Base-by-base conservation (phyloP, 1,284 basidiomycete genomes). In the Anthracocystis walkeri region DNA sequence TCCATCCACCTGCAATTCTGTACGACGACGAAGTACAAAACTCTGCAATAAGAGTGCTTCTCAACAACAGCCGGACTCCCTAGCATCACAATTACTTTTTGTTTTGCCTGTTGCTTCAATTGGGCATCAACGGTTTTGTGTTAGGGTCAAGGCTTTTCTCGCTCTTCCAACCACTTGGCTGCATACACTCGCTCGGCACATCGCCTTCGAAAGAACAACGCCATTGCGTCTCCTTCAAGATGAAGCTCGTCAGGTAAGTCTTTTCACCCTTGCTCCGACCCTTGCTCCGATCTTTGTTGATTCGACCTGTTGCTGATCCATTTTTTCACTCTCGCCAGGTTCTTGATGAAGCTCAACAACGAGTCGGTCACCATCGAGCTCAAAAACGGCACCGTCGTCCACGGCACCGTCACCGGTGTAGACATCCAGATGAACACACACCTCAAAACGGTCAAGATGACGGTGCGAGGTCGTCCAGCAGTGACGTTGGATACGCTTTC, bases 341-440 rank as follows among this genome's bases (percentile, higher is more conserved):
- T 97, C 88, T 90, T 97, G 89, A 98, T 98, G 96, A 99, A 98
- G 90, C 88, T 99, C 87, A 97, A 97, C 90, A 98, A 98, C 87
- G 96, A 99, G 90, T 96, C 95, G 80, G 95, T 98, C 79, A 94
- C 95, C 76, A 91, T 99, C 86, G 95, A 99, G 88, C 90, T 99
- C 82, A 99, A 99, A 88, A 98, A 99, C 80, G 96, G 96, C 46
- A 94, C 94, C 1, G 88, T 95, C 62, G 92, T 99, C 29, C 93
- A 97, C 84, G 96, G 96, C 18, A 99, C 96, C 25, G 97, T 99
- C 85, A 97, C 95, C 35, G 95, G 82, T 42, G 84, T 86, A 10
- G 85, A 84, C 44, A 70, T 80, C 27, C 81, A 83, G 71, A 97
- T 97, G 95, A 97, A 97, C 88, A 97, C 95, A 1, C 92, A 97